Conservation (phyloP, 2,329 filamentous ascomycete genomes). For the Scopulariopsis brevicaulis region DNA sequence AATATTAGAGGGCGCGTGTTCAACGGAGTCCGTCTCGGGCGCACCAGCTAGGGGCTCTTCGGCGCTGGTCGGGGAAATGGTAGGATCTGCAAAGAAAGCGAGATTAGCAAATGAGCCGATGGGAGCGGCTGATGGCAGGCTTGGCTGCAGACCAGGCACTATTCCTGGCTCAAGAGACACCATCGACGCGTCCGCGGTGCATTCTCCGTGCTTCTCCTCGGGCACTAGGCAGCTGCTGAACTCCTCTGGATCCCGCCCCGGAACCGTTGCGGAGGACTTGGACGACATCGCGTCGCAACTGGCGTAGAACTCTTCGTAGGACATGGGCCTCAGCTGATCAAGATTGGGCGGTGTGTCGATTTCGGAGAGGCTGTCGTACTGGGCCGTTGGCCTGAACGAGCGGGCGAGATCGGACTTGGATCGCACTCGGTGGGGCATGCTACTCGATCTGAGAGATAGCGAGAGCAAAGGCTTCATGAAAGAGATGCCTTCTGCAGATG, state of each 20-base stretch:
- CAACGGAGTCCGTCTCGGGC: constrained; percentile 22
- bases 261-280: neutral
- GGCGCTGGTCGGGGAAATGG: constrained; percentile 30
- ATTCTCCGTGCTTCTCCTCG: constrained; percentile 1
- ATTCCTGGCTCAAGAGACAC: neutral
- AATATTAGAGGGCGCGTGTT: constrained; percentile 10
- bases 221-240: neutral
- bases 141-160: neutral
- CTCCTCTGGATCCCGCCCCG: neutral
- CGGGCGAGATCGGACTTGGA: neutral
- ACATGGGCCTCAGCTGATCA: constrained; percentile 27
- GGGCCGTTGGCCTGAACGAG: constrained; percentile 3
- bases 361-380: constrained; percentile 42
- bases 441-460: neutral
- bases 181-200: neutral
- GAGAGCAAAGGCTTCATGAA: neutral
- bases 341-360: constrained; percentile 31
- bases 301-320: constrained; percentile 33
- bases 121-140: neutral
- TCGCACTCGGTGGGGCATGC: neutral
- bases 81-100: constrained; percentile 25
- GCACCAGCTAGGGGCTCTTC: constrained; percentile 27
- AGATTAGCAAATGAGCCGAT: constrained; percentile 21
- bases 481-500: neutral
- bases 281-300: neutral